Evolutionary conservation across 331 rosid species (phyloP).

Genomic region (Quercus lobata): DNA sequence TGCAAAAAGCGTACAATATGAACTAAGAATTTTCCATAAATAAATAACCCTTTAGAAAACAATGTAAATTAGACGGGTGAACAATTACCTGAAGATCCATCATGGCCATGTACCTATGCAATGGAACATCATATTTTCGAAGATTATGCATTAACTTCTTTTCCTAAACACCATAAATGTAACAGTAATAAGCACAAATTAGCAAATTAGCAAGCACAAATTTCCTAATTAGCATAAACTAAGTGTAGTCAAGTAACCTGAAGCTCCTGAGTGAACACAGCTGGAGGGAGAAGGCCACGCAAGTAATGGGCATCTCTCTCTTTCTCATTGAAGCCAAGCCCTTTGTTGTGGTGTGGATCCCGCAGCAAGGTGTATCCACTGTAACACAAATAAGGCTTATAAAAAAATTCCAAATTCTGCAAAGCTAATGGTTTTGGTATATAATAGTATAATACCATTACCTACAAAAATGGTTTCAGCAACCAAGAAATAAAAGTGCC

Average conservation of each 20-base stretch:
- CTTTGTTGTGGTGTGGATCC: conserved; percentile 96
- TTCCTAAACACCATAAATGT: conserved; percentile 42
- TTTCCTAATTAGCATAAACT: not conserved
- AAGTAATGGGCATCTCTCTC: conserved; percentile 95
- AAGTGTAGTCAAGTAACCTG: conserved; percentile 48
- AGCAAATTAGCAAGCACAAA: not conserved
- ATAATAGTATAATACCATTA: not conserved
- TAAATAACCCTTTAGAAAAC: not conserved
- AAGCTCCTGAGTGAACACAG: conserved; percentile 61
- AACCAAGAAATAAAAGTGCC: no score
- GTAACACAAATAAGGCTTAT: conserved; percentile 6
- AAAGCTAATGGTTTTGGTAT: not conserved
- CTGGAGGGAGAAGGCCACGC: conserved; percentile 98
- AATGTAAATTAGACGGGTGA: not conserved
- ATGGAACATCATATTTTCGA: conserved; percentile 82
- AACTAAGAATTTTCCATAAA: no score
- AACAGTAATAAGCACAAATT: not conserved
- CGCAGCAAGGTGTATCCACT: conserved; percentile 88
- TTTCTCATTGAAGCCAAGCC: conserved; percentile 76
- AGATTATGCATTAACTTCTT: conserved; percentile 72
- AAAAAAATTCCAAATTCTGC: not conserved
- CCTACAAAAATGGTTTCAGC: not conserved
- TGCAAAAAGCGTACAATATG: no score
- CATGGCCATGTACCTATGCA: conserved; percentile 80
- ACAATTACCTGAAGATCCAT: conserved; percentile 87